Conservation (phyloP, 345 rosid species). For the Salix exigua region DNA sequence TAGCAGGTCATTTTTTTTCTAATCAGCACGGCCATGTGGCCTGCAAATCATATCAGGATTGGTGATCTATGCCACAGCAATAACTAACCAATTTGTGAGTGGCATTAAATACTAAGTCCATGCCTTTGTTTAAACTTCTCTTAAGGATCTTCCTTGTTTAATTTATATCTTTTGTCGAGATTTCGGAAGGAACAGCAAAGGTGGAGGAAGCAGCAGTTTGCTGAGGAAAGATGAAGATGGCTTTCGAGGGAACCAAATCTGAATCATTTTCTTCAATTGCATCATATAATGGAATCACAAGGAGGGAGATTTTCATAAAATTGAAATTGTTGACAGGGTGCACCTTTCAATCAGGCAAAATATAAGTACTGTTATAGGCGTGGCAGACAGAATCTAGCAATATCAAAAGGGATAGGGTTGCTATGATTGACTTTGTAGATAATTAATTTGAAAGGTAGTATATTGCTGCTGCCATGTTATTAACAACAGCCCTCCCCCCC, state of each 20-base stretch:
- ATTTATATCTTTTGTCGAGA: neutral
- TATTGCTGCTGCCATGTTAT: too few relatives aligned
- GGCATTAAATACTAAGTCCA: neutral
- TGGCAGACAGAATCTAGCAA: conserved; percentile 46
- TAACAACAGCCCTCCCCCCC: too few relatives aligned
- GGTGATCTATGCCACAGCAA: neutral
- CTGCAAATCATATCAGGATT: neutral
- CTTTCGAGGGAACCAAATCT: conserved; percentile 7
- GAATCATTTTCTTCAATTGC: neutral
- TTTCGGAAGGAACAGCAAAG: neutral
- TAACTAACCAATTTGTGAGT: neutral
- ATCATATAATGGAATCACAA: neutral
- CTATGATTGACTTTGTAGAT: conserved; percentile 11
- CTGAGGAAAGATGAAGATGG: neutral
- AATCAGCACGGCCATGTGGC: neutral
- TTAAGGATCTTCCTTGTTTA: neutral
- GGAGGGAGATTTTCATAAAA: neutral
- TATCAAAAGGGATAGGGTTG: conserved; percentile 4
- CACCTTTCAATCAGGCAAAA: conserved; percentile 3
- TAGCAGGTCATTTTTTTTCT: neutral
- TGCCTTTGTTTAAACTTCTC: neutral
- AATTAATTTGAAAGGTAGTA: too few relatives aligned
- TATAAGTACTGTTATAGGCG: conserved; percentile 15
- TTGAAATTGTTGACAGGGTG: neutral
- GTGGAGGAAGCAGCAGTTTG: neutral